Evolutionary conservation across 345 rosid genomes (phyloP).

Genomic region (Eucalyptus pauciflora): DNA sequence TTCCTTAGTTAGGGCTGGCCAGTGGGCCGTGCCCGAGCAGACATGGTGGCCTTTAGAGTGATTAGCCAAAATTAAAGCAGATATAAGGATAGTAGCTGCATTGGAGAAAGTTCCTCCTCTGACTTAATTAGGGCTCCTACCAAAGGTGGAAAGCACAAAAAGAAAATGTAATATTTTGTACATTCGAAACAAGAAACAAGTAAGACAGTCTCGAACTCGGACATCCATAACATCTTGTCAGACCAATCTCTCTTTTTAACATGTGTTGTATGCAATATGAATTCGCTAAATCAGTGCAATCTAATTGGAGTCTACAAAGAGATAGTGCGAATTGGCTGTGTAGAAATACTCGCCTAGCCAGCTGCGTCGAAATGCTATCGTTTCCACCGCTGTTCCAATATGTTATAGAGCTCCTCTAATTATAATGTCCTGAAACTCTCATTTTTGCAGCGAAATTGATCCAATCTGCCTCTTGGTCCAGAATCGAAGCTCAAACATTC

Average conservation of each 20-base stretch:
- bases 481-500: neutral
- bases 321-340: neutral
- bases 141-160: neutral
- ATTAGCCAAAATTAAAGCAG: neutral
- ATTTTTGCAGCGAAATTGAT: neutral
- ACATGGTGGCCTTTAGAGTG: neutral
- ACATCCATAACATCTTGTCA: neutral
- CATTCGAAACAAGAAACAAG: neutral
- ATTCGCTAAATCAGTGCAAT: neutral
- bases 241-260: neutral
- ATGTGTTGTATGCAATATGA: neutral
- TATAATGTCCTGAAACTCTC: neutral
- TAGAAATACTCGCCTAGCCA: neutral
- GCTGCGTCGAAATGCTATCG: neutral
- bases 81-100: neutral
- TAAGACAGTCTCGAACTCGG: neutral
- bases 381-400: neutral
- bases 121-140: neutral
- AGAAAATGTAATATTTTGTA: neutral
- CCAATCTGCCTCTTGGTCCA: neutral
- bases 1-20: neutral
- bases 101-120: neutral
- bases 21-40: neutral
- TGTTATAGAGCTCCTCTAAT: neutral
- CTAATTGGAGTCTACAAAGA: neutral